These are phyloP conservation scores for Fusarium oligoseptatum DNA, from an alignment of 2,329 filamentous ascomycete genomes.

Conservation along the genomic window DNA sequence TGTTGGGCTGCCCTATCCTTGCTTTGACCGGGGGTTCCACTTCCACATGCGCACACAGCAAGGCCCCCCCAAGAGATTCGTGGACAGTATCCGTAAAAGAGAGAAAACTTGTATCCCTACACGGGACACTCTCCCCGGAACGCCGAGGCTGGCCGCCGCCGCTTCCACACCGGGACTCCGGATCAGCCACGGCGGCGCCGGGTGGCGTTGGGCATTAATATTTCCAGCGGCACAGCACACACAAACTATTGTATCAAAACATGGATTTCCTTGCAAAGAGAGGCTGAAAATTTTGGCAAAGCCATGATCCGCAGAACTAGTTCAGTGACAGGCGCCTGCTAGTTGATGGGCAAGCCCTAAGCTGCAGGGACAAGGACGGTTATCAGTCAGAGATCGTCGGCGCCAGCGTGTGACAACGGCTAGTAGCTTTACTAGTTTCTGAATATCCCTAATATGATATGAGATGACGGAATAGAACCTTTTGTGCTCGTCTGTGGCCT, in stretches of 20 bases:
- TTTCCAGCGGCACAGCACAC: not conserved
- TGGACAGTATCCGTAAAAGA: not conserved
- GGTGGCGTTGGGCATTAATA: slow-evolving; percentile 4
- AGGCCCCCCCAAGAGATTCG: not conserved
- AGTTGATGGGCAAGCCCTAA: not conserved
- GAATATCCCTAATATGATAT: not conserved
- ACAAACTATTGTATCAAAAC: not conserved
- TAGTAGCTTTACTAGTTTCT: not conserved
- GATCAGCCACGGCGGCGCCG: slow-evolving; percentile 7
- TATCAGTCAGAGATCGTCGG: slow-evolving; percentile 2
- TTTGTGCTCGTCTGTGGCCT: not conserved
- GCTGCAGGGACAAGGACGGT: not conserved
- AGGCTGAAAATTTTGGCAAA: not conserved
- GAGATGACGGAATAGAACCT: not conserved
- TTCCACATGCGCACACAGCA: not conserved
- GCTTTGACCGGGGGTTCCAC: slow-evolving; percentile 8
- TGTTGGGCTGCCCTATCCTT: slow-evolving; percentile 2
- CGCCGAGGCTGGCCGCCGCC: not conserved
- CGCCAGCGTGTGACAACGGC: slow-evolving; percentile 1
- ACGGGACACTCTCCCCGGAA: not conserved
- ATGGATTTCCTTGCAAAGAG: not conserved
- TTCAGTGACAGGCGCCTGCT: not conserved
- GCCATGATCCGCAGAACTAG: slow-evolving; percentile 9
- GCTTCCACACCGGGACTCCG: not conserved
- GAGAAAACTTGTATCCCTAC: not conserved